Percentiles rank a stretch among this genome's conserved stretches.
Conservation (phyloP, 192 early-diverging fungal species). For the Allomyces arbusculus region DNA sequence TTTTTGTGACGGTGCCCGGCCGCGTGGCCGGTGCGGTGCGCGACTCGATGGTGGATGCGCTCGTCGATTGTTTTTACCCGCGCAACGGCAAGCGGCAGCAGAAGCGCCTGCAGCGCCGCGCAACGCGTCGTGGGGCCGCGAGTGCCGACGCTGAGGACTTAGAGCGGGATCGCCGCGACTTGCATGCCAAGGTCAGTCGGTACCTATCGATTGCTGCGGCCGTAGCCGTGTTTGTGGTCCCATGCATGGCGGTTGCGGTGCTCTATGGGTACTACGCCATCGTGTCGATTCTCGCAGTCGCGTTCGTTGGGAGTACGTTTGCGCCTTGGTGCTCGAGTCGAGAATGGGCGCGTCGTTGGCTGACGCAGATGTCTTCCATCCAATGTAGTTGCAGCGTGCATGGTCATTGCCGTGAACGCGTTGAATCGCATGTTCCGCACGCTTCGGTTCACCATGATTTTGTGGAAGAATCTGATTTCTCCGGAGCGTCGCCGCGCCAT, state of each 20-base stretch:
- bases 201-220: neutral
- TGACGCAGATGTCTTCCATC: neutral
- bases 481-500: neutral
- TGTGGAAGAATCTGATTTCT: neutral
- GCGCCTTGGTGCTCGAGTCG: neutral
- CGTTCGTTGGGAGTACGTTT: neutral
- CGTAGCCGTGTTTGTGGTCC: neutral
- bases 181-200: neutral
- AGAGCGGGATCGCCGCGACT: no score
- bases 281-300: neutral
- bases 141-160: neutral
- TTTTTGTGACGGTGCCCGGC: neutral
- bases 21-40: neutral
- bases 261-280: neutral
- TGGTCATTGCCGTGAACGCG: no score
- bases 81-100: neutral
- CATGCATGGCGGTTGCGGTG: neutral
- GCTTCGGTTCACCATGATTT: neutral
- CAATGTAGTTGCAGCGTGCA: neutral
- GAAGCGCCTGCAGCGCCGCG: neutral
- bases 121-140: neutral
- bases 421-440: neutral
- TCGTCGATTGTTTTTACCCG: neutral
- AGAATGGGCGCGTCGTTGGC: neutral
- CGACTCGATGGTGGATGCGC: neutral